phyloP scores from a whole-genome alignment of 192 early-diverging fungal genomes.

The Linnemannia exigua region DNA sequence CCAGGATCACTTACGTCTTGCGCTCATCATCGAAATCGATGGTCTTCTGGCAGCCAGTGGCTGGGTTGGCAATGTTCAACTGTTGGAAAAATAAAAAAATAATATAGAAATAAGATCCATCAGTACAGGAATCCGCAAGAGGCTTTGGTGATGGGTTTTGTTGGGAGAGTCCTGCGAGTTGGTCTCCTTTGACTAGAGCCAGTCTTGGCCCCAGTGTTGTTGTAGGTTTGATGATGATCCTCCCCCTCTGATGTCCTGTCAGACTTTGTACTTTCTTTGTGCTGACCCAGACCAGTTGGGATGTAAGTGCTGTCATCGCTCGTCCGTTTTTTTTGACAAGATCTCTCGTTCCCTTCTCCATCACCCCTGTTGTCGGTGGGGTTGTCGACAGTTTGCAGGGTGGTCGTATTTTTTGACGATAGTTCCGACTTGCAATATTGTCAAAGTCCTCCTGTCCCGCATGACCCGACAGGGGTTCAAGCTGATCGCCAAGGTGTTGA shows the following conservation, averaged over 20 bases:
- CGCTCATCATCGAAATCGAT: conserved; percentile 98
- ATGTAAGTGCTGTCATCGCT: not conserved
- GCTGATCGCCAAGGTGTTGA: not conserved
- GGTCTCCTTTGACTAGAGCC: not conserved
- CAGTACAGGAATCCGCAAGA: conserved; percentile 15
- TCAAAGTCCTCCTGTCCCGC: not conserved
- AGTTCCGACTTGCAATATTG: conserved; percentile 21
- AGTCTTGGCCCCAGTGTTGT: not conserved
- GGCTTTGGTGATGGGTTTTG: not conserved
- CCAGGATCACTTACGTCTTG: conserved; percentile 81
- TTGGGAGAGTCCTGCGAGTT: not conserved
- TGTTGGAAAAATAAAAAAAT: conserved; percentile 63
- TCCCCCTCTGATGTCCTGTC: not conserved
- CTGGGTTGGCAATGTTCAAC: conserved; percentile 99
- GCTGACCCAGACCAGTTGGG: not conserved
- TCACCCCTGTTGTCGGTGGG: not conserved
- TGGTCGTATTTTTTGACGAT: conserved; percentile 22
- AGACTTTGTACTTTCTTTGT: not conserved
- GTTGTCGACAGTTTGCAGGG: not conserved
- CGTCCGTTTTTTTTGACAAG: not conserved
- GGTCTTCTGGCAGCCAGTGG: conserved; percentile 98
- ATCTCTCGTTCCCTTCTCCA: not conserved
- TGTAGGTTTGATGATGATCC: not conserved
- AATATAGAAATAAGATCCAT: conserved; percentile 20
- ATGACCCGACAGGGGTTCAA: not conserved